Evolutionary conservation across 1,284 basidiomycete species (phyloP).

Genomic region (Microbotryum saponariae): DNA sequence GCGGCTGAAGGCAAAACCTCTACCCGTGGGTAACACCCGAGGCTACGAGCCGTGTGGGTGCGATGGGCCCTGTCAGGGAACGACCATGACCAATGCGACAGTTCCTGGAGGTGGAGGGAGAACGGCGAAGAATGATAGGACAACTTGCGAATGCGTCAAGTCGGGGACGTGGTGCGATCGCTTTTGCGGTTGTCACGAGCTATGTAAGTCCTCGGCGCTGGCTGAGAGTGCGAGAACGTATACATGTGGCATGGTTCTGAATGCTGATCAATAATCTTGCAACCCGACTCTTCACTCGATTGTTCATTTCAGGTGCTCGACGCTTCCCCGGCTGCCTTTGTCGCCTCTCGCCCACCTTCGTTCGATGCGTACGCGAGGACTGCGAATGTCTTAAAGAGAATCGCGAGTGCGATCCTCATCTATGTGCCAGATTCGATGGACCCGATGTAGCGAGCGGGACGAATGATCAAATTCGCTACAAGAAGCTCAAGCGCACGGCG

Average conservation of each 20-base stretch:
- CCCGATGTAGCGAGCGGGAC: neutral
- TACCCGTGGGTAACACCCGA: neutral
- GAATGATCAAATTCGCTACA: conserved; percentile 1
- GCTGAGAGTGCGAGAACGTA: too few species aligned
- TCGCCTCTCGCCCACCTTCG: neutral
- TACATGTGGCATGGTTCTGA: too few species aligned
- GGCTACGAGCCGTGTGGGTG: conserved; percentile 8
- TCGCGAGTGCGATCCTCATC: conserved; percentile 9
- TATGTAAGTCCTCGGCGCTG: neutral
- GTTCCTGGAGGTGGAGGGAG: too few species aligned
- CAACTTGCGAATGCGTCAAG: neutral
- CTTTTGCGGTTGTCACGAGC: conserved; percentile 3
- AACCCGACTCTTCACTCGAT: too few species aligned
- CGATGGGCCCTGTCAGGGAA: neutral
- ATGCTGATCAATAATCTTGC: neutral
- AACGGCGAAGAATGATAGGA: too few species aligned
- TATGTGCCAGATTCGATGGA: conserved; percentile 1
- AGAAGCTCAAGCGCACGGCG: neutral
- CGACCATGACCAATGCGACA: neutral
- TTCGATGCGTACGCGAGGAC: too few species aligned
- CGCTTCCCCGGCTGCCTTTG: conserved; percentile 2
- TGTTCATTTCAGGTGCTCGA: neutral
- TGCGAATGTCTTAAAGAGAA: neutral
- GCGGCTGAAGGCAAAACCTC: too few species aligned
- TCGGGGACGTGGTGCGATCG: conserved; percentile 5